Evolutionary conservation across 306 rosid species (phyloP), one percentile per base, ranked within the genome.

Genomic region (Acmispon strigosus): DNA sequence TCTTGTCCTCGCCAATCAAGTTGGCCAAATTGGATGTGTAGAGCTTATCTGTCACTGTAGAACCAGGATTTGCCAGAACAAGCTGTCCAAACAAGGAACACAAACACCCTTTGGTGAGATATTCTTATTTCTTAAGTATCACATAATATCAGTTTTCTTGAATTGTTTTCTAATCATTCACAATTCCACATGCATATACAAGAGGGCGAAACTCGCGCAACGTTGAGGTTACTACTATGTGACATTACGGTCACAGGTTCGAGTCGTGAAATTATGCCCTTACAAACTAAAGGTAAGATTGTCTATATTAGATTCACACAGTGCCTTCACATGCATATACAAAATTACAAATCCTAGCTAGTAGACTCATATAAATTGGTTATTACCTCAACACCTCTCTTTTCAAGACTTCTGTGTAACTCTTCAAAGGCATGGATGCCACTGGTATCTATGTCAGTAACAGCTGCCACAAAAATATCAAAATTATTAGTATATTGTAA

Each of bases 341-440:
- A 22, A 22, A 22, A 22, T 22, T 32, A 6, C 37, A 16, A 27
- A 55, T 15, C 2, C 59, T 24, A 27, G n/a, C 1, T 12, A 17
- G 27, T 2, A 56, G 36, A 18, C 58, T 45, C 63, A 52, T 13
- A 39, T 18, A 36, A 41, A 52, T 57, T 18, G 9, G 39, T 64
- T 7, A n/a, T 74, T 77, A 94, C 99, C 92, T 94, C 84, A 73
- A 89, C 24, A 14, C 78, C 84, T 86, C 88, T 82, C 85, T 89
- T 94, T 61, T 70, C 74, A 81, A 94, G 97, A 82, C 88, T 86
- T 66, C 76, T 83, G 45, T 86, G 59, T 49, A 94, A 80, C 83
- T 94, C 99, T 84, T 91, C 92, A 42, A 94, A 79, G 78, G 99
- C 96, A 72, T 89, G 95, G 74, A 90, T 94, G 56, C 99, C 99